Base-by-base conservation (phyloP, 2,329 filamentous ascomycete species). In the Sordariomycetes sp. region DNA sequence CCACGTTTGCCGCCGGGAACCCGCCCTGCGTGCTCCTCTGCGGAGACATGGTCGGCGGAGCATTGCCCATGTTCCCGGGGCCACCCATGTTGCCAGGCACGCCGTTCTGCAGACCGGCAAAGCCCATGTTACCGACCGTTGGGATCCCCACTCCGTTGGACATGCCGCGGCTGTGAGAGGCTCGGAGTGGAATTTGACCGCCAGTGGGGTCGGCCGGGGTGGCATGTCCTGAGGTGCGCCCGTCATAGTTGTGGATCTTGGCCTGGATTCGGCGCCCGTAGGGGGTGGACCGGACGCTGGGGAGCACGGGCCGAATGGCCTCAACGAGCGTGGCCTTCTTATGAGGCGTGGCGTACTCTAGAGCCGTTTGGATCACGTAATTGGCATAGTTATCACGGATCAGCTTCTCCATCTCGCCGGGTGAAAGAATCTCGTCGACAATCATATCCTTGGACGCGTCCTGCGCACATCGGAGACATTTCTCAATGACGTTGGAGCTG, bases 401-500 rank as follows among this genome's bases (percentile, higher is more conserved):
- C 63, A 96, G 84, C 62, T 86, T 86, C 65, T 96, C 90, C 61
- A 97, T 86, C 72, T 96, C 90, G 59, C 79, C 78, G 2, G 85
- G 80, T 10, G 73, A 67, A 58, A 85, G 76, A 67, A 99, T 85
- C 74, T 97, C 94, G 39, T 87, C 82, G 59, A 96, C 86, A 72
- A 99, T 85, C 69, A 85, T 78, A 64, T 90, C 86, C 68, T 87
- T 90, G 55, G 87, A 87, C 10, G 80, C 76, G 25, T 83, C 76
- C 60, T 87, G 83, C 39, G 91, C 86, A 67, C 90, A 95, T 58
- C 94, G 90, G 59, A 97, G 75, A 65, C 88, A 91, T 70, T 99
- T 99, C 76, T 99, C 94, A 61, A 99, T 92, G 59, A 99, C 94
- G 65, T 99, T 99, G 66, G 94, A 97, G 74, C 90, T 96, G 76